Evolutionary conservation across 345 rosid species (phyloP).

Genomic region (Excoecaria cochinchinensis): DNA sequence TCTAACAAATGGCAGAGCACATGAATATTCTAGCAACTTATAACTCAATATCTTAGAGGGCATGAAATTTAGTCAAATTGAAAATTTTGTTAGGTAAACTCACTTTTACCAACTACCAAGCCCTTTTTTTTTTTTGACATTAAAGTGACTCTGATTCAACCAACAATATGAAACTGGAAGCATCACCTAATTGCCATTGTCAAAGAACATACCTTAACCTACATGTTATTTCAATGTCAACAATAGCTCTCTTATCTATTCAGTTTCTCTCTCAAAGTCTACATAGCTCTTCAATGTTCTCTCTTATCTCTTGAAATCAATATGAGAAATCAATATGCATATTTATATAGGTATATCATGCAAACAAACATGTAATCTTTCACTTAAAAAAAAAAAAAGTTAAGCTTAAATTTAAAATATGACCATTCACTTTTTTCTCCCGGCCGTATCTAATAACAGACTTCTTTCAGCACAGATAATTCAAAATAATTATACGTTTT

Average conservation of each 20-base stretch:
- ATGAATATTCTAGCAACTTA: background rate
- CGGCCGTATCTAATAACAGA: background rate
- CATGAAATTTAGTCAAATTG: background rate
- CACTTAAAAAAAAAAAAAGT: background rate
- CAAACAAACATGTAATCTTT: background rate
- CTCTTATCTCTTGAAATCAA: background rate
- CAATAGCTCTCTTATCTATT: background rate
- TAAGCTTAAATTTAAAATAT: background rate
- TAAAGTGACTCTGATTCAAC: background rate
- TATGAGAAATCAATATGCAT: background rate
- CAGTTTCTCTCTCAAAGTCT: background rate
- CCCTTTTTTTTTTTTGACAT: background rate
- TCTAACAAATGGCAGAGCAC: background rate
- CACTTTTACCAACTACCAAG: background rate
- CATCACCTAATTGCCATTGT: too few species aligned
- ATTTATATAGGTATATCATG: background rate
- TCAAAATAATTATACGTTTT: background rate
- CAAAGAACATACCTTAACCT: background rate
- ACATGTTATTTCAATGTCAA: background rate
- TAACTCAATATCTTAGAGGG: background rate
- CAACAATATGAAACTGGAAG: background rate
- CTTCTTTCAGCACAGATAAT: background rate
- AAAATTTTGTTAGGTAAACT: background rate
- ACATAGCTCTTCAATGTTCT: background rate
- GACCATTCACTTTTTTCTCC: background rate